Evolutionary conservation across 2,329 filamentous ascomycete genomes (phyloP).

Genomic region (Fusarium xyrophilum): DNA sequence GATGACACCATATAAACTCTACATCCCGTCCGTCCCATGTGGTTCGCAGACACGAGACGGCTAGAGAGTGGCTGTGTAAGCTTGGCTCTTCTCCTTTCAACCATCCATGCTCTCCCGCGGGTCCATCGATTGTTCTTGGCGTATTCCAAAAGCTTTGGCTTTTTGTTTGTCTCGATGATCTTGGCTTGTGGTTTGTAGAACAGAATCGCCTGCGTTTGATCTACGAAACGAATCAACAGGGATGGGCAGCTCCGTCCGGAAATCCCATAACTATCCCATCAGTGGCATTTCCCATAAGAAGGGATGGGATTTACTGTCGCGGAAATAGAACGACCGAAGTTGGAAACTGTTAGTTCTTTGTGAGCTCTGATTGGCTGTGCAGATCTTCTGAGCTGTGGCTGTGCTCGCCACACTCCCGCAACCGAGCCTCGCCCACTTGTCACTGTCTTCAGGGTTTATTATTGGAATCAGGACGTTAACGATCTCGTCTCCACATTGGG

Average conservation of each 20-base stretch:
- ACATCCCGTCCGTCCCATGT: slow-evolving; percentile 14
- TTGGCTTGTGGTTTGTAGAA: slow-evolving; percentile 18
- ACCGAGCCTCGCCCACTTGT: slow-evolving; percentile 26
- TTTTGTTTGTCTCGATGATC: slow-evolving; percentile 9
- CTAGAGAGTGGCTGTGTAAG: slow-evolving; percentile 34
- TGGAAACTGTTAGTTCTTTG: background rate
- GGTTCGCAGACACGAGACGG: slow-evolving; percentile 31
- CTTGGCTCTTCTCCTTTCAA: slow-evolving; percentile 18
- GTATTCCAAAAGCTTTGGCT: slow-evolving; percentile 19
- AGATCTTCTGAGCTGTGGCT: slow-evolving; percentile 29
- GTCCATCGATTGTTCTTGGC: slow-evolving; percentile 20
- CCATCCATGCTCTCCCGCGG: slow-evolving; percentile 6
- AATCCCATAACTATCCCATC: slow-evolving; percentile 8
- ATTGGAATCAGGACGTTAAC: slow-evolving; percentile 5
- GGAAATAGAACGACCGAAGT: slow-evolving; percentile 22
- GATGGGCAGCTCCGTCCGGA: slow-evolving; percentile 10
- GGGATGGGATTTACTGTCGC: slow-evolving; percentile 21
- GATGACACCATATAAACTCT: slow-evolving; percentile 9
- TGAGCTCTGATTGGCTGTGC: slow-evolving; percentile 14
- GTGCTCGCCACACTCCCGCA: slow-evolving; percentile 35
- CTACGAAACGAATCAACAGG: slow-evolving; percentile 15
- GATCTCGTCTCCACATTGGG: slow-evolving; percentile 8
- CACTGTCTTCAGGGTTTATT: slow-evolving; percentile 14
- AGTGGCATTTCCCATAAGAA: slow-evolving; percentile 5
- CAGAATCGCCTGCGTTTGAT: slow-evolving; percentile 5